phyloP scores from a whole-genome alignment of 1,139 yeast genomes.

The Dujonia santamariae region DNA sequence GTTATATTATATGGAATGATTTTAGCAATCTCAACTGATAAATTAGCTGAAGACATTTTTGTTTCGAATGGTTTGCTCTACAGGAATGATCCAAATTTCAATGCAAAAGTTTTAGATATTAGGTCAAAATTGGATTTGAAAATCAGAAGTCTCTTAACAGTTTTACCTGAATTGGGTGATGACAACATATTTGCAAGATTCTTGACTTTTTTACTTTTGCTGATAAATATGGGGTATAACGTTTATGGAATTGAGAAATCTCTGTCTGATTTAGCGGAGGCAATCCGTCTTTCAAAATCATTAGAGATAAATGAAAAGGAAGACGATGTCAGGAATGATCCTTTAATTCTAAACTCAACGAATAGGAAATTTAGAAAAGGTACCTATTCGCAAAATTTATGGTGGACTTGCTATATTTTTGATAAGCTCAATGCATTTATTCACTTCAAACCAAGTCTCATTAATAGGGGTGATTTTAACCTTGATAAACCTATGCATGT shows the following conservation, averaged over 20 bases:
- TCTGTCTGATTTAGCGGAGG: too few species aligned
- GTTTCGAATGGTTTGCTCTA: too few species aligned
- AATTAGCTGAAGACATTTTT: conserved; percentile 25
- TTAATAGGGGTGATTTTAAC: conserved; percentile 26
- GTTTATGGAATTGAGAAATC: too few species aligned
- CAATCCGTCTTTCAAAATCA: too few species aligned
- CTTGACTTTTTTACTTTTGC: too few species aligned
- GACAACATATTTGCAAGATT: conserved; percentile 28
- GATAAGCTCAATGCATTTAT: conserved; percentile 31
- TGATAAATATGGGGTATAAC: too few species aligned
- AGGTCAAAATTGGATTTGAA: conserved; percentile 1
- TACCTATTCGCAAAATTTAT: conserved; percentile 24
- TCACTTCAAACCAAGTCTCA: conserved; percentile 22
- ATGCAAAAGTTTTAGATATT: conserved; percentile 7
- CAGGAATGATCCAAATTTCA: conserved; percentile 15
- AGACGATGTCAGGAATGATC: too few species aligned
- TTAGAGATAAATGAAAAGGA: too few species aligned
- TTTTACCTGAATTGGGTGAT: conserved; percentile 34
- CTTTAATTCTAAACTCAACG: too few species aligned
- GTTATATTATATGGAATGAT: conserved; percentile 27
- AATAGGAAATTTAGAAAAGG: too few species aligned
- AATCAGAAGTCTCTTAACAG: conserved; percentile 20
- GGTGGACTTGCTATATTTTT: conserved; percentile 36
- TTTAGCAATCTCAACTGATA: conserved; percentile 26
- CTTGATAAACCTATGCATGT: conserved; percentile 24